Base-by-base conservation (phyloP, 306 rosid genomes). In the Quercus ilex region DNA sequence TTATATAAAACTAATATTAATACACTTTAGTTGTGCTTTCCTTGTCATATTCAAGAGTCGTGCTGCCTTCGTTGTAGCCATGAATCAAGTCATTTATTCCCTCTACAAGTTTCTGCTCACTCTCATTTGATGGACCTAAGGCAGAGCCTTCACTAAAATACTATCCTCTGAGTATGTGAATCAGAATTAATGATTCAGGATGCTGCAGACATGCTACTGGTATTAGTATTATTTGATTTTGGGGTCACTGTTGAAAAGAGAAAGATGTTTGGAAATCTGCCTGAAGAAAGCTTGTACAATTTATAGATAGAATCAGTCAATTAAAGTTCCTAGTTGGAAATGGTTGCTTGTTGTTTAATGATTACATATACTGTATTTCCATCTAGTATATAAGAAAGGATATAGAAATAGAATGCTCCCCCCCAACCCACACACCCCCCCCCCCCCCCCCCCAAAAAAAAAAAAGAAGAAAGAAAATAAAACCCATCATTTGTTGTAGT, bases 401-500 rank as follows among this genome's bases (percentile, higher is more conserved):
- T 46, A 46, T 46, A 46, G 52, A 46, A 8, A 46, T 46, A 10
- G 52, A 46, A 46, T 46, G 52, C 52, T 43, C 0, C 51, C 0
- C 2, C 13, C 0, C 49, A 0, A 12, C 3, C 1, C 26, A 25
- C 12, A 12, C 49, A 12, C 0, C 0, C 51, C 14, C 3, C 1
- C 3, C 13, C 3, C 14, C 14, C 4, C 13, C 52, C 14, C 4
- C 1, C 5, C 0, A 0, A 31, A 31, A 31, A 31, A 31, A 5
- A 46, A 2, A 46, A 11, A 46, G 3, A 46, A 2, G 0, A 46
- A 43, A 43, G 2, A 43, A 0, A 11, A 1, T 11, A 12, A 49
- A 49, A 49, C 4, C 53, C 53, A 49, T 49, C 53, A 49, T 13
- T 12, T 49, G 17, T 49, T 49, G 53, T 0, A 49, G 53, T 12